A percentile compares a stretch with the other conserved stretches of the same genome.
Conservation (phyloP, 2,329 filamentous ascomycete genomes). For the Nigrospora sphaerica region DNA sequence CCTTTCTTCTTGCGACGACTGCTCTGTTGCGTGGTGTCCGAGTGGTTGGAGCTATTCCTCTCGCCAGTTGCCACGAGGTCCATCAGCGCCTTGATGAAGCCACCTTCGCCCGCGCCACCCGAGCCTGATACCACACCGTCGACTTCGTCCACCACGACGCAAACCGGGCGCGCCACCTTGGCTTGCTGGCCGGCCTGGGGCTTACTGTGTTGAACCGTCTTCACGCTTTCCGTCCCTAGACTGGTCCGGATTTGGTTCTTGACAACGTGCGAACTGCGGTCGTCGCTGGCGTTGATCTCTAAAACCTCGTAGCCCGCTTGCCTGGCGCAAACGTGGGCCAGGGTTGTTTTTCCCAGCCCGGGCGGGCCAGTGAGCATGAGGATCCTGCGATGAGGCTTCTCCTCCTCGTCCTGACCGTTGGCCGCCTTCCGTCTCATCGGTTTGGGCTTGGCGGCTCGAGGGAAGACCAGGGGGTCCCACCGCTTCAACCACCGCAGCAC, state of each 20-base stretch:
- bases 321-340: constrained; percentile 90
- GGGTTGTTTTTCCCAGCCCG: constrained; percentile 88
- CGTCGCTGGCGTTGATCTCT: constrained; percentile 97
- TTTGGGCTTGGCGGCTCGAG: constrained; percentile 59
- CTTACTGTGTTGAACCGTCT: constrained; percentile 57
- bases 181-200: constrained; percentile 44
- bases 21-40: constrained; percentile 18
- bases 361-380: constrained; percentile 86
- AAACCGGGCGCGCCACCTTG: constrained; percentile 79
- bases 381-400: constrained; percentile 79
- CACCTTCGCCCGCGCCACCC: constrained; percentile 74
- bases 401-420: constrained; percentile 48
- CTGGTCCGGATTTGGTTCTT: constrained; percentile 86
- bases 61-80: constrained; percentile 83
- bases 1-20: constrained; percentile 62
- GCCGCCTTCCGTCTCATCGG: constrained; percentile 36
- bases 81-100: constrained; percentile 91
- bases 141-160: constrained; percentile 92
- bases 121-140: constrained; percentile 85
- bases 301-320: constrained; percentile 95
- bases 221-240: constrained; percentile 90
- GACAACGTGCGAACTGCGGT: constrained; percentile 82
- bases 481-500: constrained; percentile 90
- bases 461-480: constrained; percentile 92
- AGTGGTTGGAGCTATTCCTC: constrained; percentile 52